phyloP scores from a whole-genome alignment of 1,284 basidiomycete genomes.

The Naganishia sp. region DNA sequence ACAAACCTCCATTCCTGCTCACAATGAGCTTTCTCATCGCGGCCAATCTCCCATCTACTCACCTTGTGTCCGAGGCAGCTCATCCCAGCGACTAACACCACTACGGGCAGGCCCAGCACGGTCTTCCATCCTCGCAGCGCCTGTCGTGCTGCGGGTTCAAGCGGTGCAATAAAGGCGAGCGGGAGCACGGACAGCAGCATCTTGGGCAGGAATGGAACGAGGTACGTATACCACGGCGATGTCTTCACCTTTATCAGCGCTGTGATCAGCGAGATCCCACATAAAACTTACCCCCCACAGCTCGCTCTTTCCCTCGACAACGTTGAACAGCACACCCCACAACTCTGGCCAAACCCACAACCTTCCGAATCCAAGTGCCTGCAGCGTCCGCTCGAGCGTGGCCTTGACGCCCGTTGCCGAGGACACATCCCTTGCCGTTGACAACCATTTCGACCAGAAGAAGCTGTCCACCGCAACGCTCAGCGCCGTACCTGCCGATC shows the following conservation, averaged over 20 bases:
- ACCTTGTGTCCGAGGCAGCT: conserved; percentile 76
- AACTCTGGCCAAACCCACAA: conserved; percentile 84
- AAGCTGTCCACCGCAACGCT: conserved; percentile 70
- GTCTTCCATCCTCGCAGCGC: conserved; percentile 19
- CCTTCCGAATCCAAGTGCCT: conserved; percentile 14
- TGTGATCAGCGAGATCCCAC: background rate
- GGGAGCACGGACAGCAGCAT: conserved; percentile 70
- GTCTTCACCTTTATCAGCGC: conserved; percentile 55
- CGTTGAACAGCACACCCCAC: conserved; percentile 78
- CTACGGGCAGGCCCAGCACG: conserved; percentile 50
- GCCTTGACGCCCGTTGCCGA: background rate
- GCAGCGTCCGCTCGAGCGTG: background rate
- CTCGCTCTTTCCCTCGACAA: conserved; percentile 77
- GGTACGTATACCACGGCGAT: conserved; percentile 72
- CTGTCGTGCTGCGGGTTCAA: conserved; percentile 50
- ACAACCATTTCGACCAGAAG: conserved; percentile 66
- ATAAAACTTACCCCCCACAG: conserved; percentile 81
- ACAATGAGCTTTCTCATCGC: background rate
- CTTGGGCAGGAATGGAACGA: conserved; percentile 72
- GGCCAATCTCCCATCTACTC: conserved; percentile 19
- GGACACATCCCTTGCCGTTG: background rate
- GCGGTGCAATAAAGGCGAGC: conserved; percentile 59
- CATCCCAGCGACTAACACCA: conserved; percentile 66
- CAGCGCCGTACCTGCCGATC: conserved; percentile 62
- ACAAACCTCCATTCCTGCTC: conserved; percentile 89